phyloP scores from a whole-genome alignment of 331 rosid species.

The Dryas integrifolia region DNA sequence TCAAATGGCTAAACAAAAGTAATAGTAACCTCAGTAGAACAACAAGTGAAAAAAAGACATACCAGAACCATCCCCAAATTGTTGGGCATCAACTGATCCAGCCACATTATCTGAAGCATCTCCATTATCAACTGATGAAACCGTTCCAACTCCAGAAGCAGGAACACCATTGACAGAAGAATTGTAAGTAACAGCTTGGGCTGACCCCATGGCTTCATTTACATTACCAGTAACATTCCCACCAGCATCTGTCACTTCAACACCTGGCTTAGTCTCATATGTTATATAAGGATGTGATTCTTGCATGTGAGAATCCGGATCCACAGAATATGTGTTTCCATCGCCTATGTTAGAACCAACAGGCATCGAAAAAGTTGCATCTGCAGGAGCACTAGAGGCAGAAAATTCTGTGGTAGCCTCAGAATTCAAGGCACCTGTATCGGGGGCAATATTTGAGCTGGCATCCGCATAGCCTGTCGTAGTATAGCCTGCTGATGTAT shows the following conservation, averaged over 20 bases:
- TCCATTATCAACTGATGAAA: slow-evolving; percentile 55
- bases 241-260: slow-evolving; percentile 33
- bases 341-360: slow-evolving; percentile 44
- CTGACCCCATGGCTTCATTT: slow-evolving; percentile 33
- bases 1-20: slow-evolving; percentile 2
- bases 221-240: slow-evolving; percentile 38
- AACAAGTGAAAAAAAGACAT: slow-evolving; percentile 16
- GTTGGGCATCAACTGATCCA: slow-evolving; percentile 55
- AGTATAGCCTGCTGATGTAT: slow-evolving; percentile 34
- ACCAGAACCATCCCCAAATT: slow-evolving; percentile 70
- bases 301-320: slow-evolving; percentile 47
- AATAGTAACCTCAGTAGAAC: not conserved
- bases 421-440: slow-evolving; percentile 27
- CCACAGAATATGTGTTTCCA: slow-evolving; percentile 38
- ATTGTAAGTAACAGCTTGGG: slow-evolving; percentile 39
- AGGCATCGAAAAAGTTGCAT: slow-evolving; percentile 29
- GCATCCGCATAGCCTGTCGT: slow-evolving; percentile 51
- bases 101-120: slow-evolving; percentile 41
- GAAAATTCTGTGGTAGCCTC: slow-evolving; percentile 42
- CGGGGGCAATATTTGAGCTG: slow-evolving; percentile 32
- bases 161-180: slow-evolving; percentile 50
- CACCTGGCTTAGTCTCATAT: slow-evolving; percentile 38
- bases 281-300: slow-evolving; percentile 43
- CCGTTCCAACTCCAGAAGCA: slow-evolving; percentile 25
- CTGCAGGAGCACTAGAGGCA: slow-evolving; percentile 26